phyloP scores from a whole-genome alignment of 2,329 filamentous ascomycete species.

The Arthrobotrys musiformis region DNA sequence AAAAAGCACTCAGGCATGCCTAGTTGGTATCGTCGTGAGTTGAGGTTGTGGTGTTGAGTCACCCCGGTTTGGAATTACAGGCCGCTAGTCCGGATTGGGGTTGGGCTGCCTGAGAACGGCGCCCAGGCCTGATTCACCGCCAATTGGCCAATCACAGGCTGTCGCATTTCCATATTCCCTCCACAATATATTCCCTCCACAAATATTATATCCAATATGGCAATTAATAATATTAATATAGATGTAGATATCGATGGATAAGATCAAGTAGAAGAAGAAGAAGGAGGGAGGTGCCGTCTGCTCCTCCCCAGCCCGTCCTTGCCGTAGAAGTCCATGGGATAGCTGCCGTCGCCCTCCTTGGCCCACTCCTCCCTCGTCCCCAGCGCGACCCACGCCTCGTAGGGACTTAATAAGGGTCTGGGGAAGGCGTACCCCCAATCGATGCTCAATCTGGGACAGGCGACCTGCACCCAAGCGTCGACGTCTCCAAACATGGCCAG shows the following conservation, averaged over 20 bases:
- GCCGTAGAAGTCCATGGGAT: constrained; percentile 98
- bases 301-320: constrained; percentile 89
- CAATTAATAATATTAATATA: no score
- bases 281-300: constrained; percentile 65
- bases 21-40: constrained; percentile 5
- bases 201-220: no score
- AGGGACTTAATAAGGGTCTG: constrained; percentile 86
- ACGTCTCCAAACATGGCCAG: constrained; percentile 92
- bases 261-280: no score
- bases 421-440: constrained; percentile 99
- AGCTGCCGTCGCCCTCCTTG: constrained; percentile 72
- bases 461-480: constrained; percentile 98
- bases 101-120: neutral
- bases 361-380: constrained; percentile 77
- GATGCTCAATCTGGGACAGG: constrained; percentile 94
- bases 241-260: neutral
- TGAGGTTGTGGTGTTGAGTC: constrained; percentile 32
- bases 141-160: neutral
- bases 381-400: constrained; percentile 92
- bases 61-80: neutral
- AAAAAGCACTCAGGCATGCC: constrained; percentile 25
- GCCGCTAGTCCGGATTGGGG: constrained; percentile 3
- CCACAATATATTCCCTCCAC: no score
- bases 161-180: no score
- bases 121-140: neutral